A percentile compares a stretch with the other conserved stretches of the same genome.
These are phyloP conservation scores for Protostelium mycophagum DNA, from an alignment of 78 protist species.

Conservation along the genomic window DNA sequence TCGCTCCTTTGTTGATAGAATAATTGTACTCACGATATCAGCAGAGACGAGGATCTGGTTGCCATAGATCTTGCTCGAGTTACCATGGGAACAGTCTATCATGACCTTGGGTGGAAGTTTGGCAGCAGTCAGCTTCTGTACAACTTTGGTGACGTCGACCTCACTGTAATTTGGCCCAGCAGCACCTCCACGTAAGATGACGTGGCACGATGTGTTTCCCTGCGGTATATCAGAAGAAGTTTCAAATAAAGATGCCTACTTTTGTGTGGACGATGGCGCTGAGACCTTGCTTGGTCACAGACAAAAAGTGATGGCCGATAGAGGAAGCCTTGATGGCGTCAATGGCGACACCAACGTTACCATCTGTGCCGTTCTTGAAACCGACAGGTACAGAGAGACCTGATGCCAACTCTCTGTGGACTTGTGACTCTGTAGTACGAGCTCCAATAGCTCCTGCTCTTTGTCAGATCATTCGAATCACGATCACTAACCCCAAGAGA, in stretches of 20 bases:
- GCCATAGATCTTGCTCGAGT: slow-evolving; percentile 33
- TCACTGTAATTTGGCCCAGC: slow-evolving; percentile 61
- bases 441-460: slow-evolving; percentile 75
- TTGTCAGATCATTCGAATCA: too few species aligned
- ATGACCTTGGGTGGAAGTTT: slow-evolving; percentile 15
- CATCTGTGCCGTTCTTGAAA: slow-evolving; percentile 69
- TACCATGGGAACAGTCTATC: slow-evolving; percentile 67
- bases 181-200: slow-evolving; percentile 55
- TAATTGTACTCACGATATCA: slow-evolving; percentile 12
- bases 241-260: too few species aligned
- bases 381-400: slow-evolving; percentile 74
- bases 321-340: slow-evolving; percentile 56
- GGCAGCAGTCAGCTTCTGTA: neutral
- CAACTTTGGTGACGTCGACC: neutral
- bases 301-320: slow-evolving; percentile 35
- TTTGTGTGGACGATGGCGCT: slow-evolving; percentile 8
- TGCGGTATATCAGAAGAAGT: slow-evolving; percentile 32
- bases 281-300: slow-evolving; percentile 16
- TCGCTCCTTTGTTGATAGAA: neutral
- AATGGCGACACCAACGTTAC: slow-evolving; percentile 31
- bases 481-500: slow-evolving; percentile 48
- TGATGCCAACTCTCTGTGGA: slow-evolving; percentile 52
- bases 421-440: slow-evolving; percentile 70
- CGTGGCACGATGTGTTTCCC: slow-evolving; percentile 61
- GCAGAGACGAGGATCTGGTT: slow-evolving; percentile 43